Evolutionary conservation across 2,329 filamentous ascomycete species (phyloP), one percentile per base, ranked within the genome.

Genomic region (Trichothecium sympodiale): DNA sequence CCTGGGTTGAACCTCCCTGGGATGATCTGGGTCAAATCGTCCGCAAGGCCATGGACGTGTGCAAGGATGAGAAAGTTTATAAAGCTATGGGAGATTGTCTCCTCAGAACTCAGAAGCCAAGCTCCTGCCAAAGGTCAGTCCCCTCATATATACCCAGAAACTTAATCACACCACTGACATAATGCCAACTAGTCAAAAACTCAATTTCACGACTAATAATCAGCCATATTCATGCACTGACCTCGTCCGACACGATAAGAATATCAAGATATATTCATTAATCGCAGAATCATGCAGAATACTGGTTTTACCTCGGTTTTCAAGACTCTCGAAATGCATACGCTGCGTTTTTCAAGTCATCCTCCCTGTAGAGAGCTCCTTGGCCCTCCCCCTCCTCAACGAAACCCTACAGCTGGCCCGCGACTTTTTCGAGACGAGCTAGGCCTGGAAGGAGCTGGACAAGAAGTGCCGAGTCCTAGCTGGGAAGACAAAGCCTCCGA

Each of bases 331-430:
- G 7, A 81, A 80, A 46, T 94, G 89, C 62, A 71, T 89, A 31
- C 74, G 84, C 1, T 87, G 83, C 46, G 64, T 91, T 3, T 83
- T 89, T 43, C 80, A 83, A 41, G 64, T 76, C 1, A 70, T 80
- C 0, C 57, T 87, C 1, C 61, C 70, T 2, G 60, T 69, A 4
- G 68, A 77, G 32, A 67, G 75, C 15, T 54, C 55, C 1, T 55
- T 76, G 13, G 71, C 74, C 8, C 60, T 80, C 34, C 63, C 68
- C 31, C 64, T 86, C 4, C 58, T 86, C 6, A 68, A 77, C n/a
- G 77, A 86, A 48, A 72, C 76, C 2, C 64, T 67, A 2, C 53
- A 53, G 2, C 64, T 79, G 36, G 71, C 72, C 6, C 57, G 59
- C 35, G 62, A 70, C 43, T 57, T n/a, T n/a, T n/a, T n/a, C n/a